Percentiles rank a stretch among this genome's conserved stretches.
Conservation (phyloP, 2,329 filamentous ascomycete species). For the Aspergillus carbonarius region DNA sequence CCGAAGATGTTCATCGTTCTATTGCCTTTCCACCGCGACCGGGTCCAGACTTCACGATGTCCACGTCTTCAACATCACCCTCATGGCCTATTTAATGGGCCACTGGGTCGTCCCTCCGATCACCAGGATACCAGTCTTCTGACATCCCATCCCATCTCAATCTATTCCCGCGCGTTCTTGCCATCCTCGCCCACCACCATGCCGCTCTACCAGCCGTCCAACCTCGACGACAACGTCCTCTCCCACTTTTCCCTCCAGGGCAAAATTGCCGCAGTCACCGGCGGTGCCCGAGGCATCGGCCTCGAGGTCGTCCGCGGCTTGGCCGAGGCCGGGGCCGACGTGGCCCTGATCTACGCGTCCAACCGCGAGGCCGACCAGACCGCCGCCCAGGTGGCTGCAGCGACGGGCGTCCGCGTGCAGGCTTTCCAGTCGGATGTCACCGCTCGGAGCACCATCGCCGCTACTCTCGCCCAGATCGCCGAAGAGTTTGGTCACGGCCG, state of each 20-base stretch:
- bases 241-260: conserved; percentile 22
- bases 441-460: conserved; percentile 30
- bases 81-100: neutral
- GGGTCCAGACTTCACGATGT: neutral
- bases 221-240: conserved; percentile 14
- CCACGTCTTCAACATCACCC: neutral
- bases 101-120: neutral
- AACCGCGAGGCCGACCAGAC: conserved; percentile 23
- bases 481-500: conserved; percentile 39
- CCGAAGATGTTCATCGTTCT: neutral
- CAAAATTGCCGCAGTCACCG: conserved; percentile 39
- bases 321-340: conserved; percentile 46
- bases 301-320: conserved; percentile 47
- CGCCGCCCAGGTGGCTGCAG: neutral
- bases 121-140: neutral
- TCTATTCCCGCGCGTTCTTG: neutral
- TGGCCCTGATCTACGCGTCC: conserved; percentile 34
- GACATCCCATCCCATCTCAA: neutral
- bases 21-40: too few relatives aligned
- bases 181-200: neutral
- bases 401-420: neutral
- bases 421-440: conserved; percentile 18
- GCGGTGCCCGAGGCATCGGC: conserved; percentile 48
- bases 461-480: conserved; percentile 33
- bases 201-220: conserved; percentile 16